phyloP scores from a whole-genome alignment of 164 flowering plant species.

The Vitis vinifera region DNA sequence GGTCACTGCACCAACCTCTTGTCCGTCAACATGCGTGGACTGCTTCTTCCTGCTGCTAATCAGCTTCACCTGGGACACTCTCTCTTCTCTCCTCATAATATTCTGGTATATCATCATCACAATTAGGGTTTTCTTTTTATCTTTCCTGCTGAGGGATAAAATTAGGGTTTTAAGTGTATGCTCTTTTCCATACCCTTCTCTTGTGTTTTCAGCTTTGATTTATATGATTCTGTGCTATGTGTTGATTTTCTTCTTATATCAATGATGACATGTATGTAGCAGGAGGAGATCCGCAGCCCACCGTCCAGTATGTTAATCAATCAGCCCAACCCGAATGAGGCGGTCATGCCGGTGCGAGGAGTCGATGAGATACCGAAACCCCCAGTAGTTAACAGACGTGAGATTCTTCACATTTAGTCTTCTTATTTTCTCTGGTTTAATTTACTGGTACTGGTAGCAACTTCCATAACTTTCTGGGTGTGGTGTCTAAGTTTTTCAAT shows the following conservation, averaged over 20 bases:
- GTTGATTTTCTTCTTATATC: neutral
- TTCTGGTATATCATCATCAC: constrained; percentile 39
- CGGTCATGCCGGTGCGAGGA: constrained; percentile 39
- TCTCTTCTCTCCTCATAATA: constrained; percentile 67
- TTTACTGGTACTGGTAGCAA: too few relatives aligned
- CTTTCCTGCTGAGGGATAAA: neutral
- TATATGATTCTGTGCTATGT: neutral
- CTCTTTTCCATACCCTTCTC: neutral
- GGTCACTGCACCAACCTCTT: constrained; percentile 95
- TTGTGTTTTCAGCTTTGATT: neutral
- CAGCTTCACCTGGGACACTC: constrained; percentile 60
- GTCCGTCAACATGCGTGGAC: constrained; percentile 85
- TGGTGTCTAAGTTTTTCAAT: too few relatives aligned
- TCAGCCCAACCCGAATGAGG: constrained; percentile 46
- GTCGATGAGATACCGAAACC: constrained; percentile 61
- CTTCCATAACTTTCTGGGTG: too few relatives aligned
- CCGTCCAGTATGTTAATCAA: constrained; percentile 53
- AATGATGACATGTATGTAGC: neutral
- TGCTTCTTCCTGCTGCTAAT: constrained; percentile 67
- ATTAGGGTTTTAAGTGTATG: neutral
- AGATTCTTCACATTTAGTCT: constrained; percentile 20
- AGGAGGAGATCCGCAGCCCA: constrained; percentile 70
- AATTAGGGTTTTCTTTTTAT: constrained; percentile 5
- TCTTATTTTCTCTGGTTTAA: neutral
- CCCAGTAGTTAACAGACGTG: constrained; percentile 68